Evolutionary conservation across 73 alveolate species (phyloP), one percentile per base, ranked within the genome.

Genomic region (Effrenium voratum): DNA sequence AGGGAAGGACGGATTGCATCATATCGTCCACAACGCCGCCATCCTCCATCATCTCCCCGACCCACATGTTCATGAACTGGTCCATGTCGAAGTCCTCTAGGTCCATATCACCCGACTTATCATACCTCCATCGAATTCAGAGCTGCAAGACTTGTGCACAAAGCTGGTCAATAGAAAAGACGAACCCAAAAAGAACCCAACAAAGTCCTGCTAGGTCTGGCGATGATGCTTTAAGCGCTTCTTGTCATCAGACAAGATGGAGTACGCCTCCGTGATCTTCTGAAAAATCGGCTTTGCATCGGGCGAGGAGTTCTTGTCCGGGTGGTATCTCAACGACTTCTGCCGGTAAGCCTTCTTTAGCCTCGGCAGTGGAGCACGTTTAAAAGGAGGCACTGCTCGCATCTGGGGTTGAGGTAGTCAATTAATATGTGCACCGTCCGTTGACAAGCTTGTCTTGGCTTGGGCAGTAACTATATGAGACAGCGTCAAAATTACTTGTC

Each of bases 31-130:
- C 92, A 0, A 92, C 80, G 5, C 98, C 98, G 32, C 98, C 98
- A 19, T 92, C 98, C 55, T 92, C 98, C 98, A 92, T 92, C 98
- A 92, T 92, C 92, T 92, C 98, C 6, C 98, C 98, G 52, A 92
- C 98, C 98, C 98, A 92, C 98, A 92, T 92, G 50, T 92, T 92
- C 98, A 92, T 43, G 45, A 92, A 92, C 73, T 93, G 99, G 40
- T 93, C 99, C 10, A 81, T 75, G 83, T 99, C 98, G 38, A 77
- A 94, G 52, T 99, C 99, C 79, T 99, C 99, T 38, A 99, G 99
- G 60, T 99, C 99, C 50, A 99, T 99, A 93, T 99, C 99, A 5
- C 99, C 99, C 43, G 99, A 99, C 87, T 99, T 91, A 93, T 99
- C 99, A 76, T 99, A 99, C 94, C 98, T 98, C n/a, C n/a, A n/a